phyloP scores from a whole-genome alignment of 208 protist species.

The Dictyostelium gargantuum region DNA sequence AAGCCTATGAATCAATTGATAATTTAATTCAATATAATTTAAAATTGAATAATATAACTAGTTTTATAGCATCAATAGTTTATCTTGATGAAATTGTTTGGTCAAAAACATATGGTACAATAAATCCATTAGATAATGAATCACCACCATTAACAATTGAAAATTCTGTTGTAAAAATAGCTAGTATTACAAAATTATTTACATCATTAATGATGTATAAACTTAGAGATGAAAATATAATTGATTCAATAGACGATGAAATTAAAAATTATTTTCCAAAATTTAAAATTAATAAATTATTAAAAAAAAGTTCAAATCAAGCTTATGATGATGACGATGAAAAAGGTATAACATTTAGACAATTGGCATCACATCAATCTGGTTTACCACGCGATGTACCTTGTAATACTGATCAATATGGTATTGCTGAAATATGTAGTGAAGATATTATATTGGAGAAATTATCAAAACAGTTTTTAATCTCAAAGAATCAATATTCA shows the following conservation, averaged over 20 bases:
- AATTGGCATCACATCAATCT: slow-evolving; percentile 7
- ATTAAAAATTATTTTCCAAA: neutral
- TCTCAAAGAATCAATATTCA: neutral
- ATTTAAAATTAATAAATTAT: neutral
- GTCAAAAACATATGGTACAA: slow-evolving; percentile 26
- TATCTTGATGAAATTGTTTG: slow-evolving; percentile 48
- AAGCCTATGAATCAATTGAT: slow-evolving; percentile 32
- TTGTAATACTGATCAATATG: neutral
- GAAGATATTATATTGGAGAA: neutral
- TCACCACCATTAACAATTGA: slow-evolving; percentile 27
- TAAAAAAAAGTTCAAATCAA: neutral
- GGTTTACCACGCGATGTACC: slow-evolving; percentile 15
- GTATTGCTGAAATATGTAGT: neutral
- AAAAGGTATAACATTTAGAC: slow-evolving; percentile 1
- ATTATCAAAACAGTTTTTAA: neutral
- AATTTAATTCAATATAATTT: neutral
- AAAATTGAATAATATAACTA: neutral
- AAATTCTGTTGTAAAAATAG: slow-evolving; percentile 1
- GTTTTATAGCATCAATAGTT: slow-evolving; percentile 53
- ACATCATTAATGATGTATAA: slow-evolving; percentile 41
- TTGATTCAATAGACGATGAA: neutral
- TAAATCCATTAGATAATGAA: slow-evolving; percentile 22
- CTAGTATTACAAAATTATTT: slow-evolving; percentile 37
- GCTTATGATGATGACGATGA: neutral
- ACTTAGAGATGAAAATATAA: neutral